These are phyloP conservation scores for Scenedesmus sp. DNA, from an alignment of 163 green algal species.

Conservation along the genomic window DNA sequence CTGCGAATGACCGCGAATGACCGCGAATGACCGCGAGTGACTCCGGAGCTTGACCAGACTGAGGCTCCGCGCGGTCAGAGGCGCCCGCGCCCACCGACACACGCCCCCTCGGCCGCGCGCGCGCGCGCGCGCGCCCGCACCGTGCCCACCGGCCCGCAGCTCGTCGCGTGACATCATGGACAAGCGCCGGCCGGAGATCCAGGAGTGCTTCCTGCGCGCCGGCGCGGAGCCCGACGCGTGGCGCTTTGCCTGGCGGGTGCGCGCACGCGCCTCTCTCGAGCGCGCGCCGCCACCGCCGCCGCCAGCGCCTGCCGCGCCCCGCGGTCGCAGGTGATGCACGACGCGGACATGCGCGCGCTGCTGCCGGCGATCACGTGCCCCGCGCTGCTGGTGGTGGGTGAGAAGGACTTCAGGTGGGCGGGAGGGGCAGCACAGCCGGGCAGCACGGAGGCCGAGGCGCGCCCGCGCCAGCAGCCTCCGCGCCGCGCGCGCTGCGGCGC, in stretches of 20 bases:
- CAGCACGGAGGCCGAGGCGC: not conserved
- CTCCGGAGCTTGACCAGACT: too few species aligned
- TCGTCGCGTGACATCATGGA: slow-evolving; percentile 19
- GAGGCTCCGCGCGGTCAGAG: too few species aligned
- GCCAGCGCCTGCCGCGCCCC: not conserved
- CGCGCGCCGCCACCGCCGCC: not conserved
- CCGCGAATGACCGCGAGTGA: too few species aligned
- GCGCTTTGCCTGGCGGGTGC: slow-evolving; percentile 30
- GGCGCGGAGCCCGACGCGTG: slow-evolving; percentile 40
- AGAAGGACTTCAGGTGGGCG: slow-evolving; percentile 42
- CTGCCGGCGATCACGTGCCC: slow-evolving; percentile 40
- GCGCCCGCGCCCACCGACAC: too few species aligned
- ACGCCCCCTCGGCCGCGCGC: too few species aligned
- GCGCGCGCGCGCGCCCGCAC: not conserved
- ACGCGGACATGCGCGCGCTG: slow-evolving; percentile 37
- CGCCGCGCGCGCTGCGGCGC: not conserved
- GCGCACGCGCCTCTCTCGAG: not conserved
- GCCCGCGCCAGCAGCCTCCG: not conserved
- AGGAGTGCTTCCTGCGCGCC: slow-evolving; percentile 38
- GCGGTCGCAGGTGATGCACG: slow-evolving; percentile 39
- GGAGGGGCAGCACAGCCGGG: not conserved
- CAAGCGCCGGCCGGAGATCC: slow-evolving; percentile 18
- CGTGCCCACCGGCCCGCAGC: not conserved
- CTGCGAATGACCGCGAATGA: too few species aligned
- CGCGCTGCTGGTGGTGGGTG: slow-evolving; percentile 35